Base-by-base conservation (phyloP, 2,329 filamentous ascomycete species). In the Penicillium sp. region DNA sequence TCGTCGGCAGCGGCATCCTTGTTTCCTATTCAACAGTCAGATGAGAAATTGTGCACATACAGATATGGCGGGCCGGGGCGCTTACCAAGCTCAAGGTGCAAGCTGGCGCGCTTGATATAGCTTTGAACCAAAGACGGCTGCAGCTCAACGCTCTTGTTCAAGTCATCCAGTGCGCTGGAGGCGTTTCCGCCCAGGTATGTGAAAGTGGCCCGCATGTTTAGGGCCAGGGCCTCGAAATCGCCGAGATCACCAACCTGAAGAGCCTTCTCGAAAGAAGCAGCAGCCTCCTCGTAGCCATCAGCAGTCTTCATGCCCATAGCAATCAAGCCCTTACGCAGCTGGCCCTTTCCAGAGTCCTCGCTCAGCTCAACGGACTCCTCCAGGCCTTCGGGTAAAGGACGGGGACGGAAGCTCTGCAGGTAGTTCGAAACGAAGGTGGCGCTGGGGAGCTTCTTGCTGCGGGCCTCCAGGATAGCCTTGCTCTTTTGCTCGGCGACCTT, bases 381-480 rank as follows among this genome's bases (percentile, higher is more conserved):
- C 36, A 98, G 75, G 9, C 88, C 91, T 47, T 76, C 80, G 3
- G 93, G 91, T 2, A 87, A 79, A 33, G 81, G 76, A 72, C 86
- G 87, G 43, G 83, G 76, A 45, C 93, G 86, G 85, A 98, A 98
- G 74, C 91, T 97, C 73, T 97, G 91, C 20, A 98, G 84, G 69
- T 98, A 98, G 76, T 98, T 98, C 63, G 89, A 88, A 53, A 98
- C 90, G 57, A 97, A 98, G 9, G 90, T 96, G 19, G 93, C 86
- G 69, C 90, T 96, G 14, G 93, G 93, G 35, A 98, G 79, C 72
- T 87, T 91, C 72, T 88, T 86, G 57, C 79, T 78, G 68, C 90
- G 91, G 45, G 78, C 78, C 58, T 78, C 80, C 39, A 98, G 76
- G 62, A 98, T 95, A 50, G 81, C 83, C 72, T 91, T 89, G 51